These are phyloP conservation scores for Astrocystis sublimbata DNA, from an alignment of 495 filamentous ascomycete genomes.

Conservation along the genomic window DNA sequence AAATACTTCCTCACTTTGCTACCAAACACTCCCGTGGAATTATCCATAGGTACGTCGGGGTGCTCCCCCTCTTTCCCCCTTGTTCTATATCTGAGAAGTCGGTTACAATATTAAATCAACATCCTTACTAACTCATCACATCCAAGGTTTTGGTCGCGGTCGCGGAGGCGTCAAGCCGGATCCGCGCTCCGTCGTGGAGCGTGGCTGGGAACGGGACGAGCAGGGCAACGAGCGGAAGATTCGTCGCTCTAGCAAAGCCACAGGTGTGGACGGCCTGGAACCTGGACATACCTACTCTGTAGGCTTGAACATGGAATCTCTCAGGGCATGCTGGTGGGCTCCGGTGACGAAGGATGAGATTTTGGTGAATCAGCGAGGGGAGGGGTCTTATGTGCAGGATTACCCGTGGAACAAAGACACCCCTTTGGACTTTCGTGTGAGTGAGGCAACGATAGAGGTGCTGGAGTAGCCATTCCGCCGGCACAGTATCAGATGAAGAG, in stretches of 20 bases:
- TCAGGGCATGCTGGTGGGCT: neutral
- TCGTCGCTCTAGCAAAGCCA: neutral
- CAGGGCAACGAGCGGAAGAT: conserved; percentile 1
- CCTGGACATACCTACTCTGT: conserved; percentile 5
- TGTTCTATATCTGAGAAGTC: too few species aligned
- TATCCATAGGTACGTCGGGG: conserved; percentile 2
- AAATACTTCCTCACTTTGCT: neutral
- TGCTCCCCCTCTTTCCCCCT: neutral
- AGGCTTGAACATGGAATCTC: neutral
- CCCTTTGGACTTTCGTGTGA: neutral
- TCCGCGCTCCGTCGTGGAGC: neutral
- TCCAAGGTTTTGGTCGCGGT: conserved; percentile 3
- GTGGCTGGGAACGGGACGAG: neutral
- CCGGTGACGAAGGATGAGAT: neutral
- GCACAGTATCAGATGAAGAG: neutral
- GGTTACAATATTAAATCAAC: too few species aligned
- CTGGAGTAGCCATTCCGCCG: neutral
- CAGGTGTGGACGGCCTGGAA: neutral
- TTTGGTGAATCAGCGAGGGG: neutral
- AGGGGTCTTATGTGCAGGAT: neutral
- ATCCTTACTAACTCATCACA: neutral
- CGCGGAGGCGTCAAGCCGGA: neutral
- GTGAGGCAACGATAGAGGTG: neutral
- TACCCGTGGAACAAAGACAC: neutral
- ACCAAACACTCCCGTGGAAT: neutral